Conservation (phyloP, 352 stramenopile species). For the Globisporangium cylindrosporum region DNA sequence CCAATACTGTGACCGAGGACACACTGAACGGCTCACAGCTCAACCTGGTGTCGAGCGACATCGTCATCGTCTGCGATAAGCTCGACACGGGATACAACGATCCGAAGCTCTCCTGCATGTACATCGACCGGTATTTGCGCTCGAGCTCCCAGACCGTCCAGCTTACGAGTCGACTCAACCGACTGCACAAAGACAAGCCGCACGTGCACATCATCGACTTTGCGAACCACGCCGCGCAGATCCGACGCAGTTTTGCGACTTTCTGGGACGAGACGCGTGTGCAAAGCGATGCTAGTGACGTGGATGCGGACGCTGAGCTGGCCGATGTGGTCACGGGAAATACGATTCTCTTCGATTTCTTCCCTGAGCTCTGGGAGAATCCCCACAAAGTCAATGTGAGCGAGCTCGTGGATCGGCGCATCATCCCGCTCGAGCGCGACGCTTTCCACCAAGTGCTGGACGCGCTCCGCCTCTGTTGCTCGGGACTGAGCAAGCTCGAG, state of each 20-base stretch:
- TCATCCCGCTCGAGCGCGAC: slow-evolving; percentile 47
- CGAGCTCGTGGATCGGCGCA: slow-evolving; percentile 25
- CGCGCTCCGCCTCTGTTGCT: slow-evolving; percentile 29
- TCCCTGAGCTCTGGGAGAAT: slow-evolving; percentile 28
- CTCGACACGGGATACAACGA: slow-evolving; percentile 87
- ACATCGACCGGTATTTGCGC: slow-evolving; percentile 76
- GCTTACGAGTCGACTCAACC: slow-evolving; percentile 79
- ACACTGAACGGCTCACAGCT: slow-evolving; percentile 56
- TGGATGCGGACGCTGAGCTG: slow-evolving; percentile 30
- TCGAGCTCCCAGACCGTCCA: slow-evolving; percentile 71
- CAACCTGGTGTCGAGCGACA: slow-evolving; percentile 53
- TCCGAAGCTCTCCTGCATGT: slow-evolving; percentile 69
- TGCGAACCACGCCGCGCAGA: slow-evolving; percentile 67
- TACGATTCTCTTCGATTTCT: slow-evolving; percentile 42
- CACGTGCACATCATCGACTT: slow-evolving; percentile 63
- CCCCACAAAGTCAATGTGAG: not conserved
- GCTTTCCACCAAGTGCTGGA: slow-evolving; percentile 55
- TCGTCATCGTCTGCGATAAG: slow-evolving; percentile 86
- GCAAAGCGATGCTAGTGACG: slow-evolving; percentile 15
- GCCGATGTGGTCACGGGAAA: slow-evolving; percentile 34
- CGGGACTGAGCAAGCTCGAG: slow-evolving; percentile 29
- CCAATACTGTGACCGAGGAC: slow-evolving; percentile 48
- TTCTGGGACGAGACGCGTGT: slow-evolving; percentile 44
- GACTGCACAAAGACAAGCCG: slow-evolving; percentile 52
- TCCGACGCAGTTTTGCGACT: slow-evolving; percentile 48